Evolutionary conservation across 2,329 filamentous ascomycete genomes (phyloP).

Genomic region (Pyricularia grisea): DNA sequence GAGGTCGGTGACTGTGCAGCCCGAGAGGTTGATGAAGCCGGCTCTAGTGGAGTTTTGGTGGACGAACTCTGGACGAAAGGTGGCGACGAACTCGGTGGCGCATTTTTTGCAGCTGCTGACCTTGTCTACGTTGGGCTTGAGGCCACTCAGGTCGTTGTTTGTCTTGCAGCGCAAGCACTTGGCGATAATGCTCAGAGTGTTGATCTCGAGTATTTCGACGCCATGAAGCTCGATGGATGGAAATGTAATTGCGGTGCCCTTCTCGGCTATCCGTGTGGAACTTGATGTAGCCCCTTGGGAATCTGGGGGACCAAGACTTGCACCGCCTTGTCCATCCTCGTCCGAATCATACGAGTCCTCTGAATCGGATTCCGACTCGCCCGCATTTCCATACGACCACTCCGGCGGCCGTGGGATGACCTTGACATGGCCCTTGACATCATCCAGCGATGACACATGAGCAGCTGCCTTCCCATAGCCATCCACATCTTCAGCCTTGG

Average conservation of each 20-base stretch:
- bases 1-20: conserved; percentile 67
- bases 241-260: conserved; percentile 70
- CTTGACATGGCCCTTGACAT: conserved; percentile 56
- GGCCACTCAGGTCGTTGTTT: conserved; percentile 55
- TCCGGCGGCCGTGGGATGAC: conserved; percentile 70
- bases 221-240: conserved; percentile 68
- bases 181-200: conserved; percentile 56
- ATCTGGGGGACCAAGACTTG: conserved; percentile 1
- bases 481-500: conserved; percentile 4
- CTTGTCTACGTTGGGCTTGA: conserved; percentile 38
- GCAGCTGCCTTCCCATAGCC: conserved; percentile 14
- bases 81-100: conserved; percentile 37
- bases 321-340: conserved; percentile 25
- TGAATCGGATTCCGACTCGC: conserved; percentile 31
- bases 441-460: conserved; percentile 16
- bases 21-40: conserved; percentile 68
- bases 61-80: conserved; percentile 59
- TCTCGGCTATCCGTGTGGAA: conserved; percentile 37
- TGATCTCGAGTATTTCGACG: conserved; percentile 66
- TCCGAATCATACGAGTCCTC: conserved; percentile 34
- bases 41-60: conserved; percentile 66
- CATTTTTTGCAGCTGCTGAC: conserved; percentile 50
- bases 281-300: conserved; percentile 14
- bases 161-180: conserved; percentile 77
- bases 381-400: conserved; percentile 48